These are phyloP conservation scores for Gossypium schwendimanii DNA, from an alignment of 441 rosid genomes.

Conservation along the genomic window DNA sequence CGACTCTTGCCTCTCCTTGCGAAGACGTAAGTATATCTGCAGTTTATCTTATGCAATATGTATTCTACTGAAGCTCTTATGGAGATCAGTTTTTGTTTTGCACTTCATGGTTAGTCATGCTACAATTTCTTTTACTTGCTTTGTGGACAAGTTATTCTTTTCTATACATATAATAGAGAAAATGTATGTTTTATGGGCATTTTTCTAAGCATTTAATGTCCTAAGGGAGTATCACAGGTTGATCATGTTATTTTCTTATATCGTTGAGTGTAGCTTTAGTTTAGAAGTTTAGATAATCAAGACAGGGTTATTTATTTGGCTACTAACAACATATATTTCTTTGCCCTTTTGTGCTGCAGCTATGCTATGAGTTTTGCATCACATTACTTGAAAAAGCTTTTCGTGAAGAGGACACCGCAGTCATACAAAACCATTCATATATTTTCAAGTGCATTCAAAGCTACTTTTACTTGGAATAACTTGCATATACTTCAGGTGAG, in stretches of 20 bases:
- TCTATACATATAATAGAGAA: neutral
- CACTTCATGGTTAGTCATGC: neutral
- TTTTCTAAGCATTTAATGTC: neutral
- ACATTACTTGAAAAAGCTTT: conserved; percentile 69
- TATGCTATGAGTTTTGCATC: conserved; percentile 76
- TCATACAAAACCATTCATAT: conserved; percentile 71
- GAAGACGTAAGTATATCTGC: conserved; percentile 53
- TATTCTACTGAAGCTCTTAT: neutral
- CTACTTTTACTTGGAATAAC: conserved; percentile 75
- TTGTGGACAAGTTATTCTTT: neutral
- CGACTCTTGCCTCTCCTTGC: conserved; percentile 90
- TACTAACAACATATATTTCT: neutral
- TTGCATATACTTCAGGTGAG: conserved; percentile 88
- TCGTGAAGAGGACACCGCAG: conserved; percentile 74
- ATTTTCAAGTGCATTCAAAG: conserved; percentile 80
- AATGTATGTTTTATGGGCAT: neutral
- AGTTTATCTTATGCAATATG: neutral
- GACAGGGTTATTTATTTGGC: neutral
- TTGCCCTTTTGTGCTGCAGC: conserved; percentile 30
- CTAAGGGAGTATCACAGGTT: neutral
- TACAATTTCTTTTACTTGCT: neutral
- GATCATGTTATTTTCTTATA: neutral
- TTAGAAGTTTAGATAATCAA: neutral
- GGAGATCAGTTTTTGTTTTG: neutral
- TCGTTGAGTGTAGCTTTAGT: neutral